A percentile compares a stretch with the other conserved stretches of the same genome.
Evolutionary conservation across 306 rosid species (phyloP).

Genomic region (Vachellia collinsii): DNA sequence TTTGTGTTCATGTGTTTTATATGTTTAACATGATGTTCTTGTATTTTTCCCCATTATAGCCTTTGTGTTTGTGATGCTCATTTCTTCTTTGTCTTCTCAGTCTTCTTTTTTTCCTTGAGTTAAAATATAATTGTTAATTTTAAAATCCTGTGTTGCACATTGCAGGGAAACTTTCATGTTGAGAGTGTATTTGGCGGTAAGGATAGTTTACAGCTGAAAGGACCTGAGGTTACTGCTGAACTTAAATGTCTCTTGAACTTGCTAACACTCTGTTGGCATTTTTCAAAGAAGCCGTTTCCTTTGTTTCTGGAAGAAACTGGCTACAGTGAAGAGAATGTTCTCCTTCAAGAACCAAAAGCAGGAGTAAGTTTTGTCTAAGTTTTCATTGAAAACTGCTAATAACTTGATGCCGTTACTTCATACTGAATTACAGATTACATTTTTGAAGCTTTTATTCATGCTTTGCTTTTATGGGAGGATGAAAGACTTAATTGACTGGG

Average conservation of each 20-base stretch:
- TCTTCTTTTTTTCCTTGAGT: neutral
- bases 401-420: neutral
- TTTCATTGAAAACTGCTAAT: neutral
- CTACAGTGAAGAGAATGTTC: slow-evolving; percentile 68
- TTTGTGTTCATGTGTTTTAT: neutral
- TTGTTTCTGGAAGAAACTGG: slow-evolving; percentile 91
- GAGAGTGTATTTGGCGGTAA: slow-evolving; percentile 72
- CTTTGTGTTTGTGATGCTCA: slow-evolving; percentile 24
- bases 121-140: slow-evolving; percentile 2
- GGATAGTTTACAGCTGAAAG: slow-evolving; percentile 76
- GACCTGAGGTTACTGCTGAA: slow-evolving; percentile 69
- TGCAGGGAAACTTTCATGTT: slow-evolving; percentile 86
- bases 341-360: slow-evolving; percentile 93
- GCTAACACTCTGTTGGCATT: slow-evolving; percentile 96
- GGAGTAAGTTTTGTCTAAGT: slow-evolving; percentile 69
- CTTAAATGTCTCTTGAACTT: slow-evolving; percentile 75
- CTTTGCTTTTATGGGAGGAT: slow-evolving; percentile 3
- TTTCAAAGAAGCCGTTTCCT: slow-evolving; percentile 88
- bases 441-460: neutral
- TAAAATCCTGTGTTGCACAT: slow-evolving; percentile 30
- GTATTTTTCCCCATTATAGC: neutral
- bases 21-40: neutral
- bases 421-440: neutral
- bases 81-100: neutral
- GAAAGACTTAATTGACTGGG: slow-evolving; percentile 7